These are phyloP conservation scores for Penicillium coprophilum DNA, from an alignment of 495 filamentous ascomycete genomes.

Conservation along the genomic window DNA sequence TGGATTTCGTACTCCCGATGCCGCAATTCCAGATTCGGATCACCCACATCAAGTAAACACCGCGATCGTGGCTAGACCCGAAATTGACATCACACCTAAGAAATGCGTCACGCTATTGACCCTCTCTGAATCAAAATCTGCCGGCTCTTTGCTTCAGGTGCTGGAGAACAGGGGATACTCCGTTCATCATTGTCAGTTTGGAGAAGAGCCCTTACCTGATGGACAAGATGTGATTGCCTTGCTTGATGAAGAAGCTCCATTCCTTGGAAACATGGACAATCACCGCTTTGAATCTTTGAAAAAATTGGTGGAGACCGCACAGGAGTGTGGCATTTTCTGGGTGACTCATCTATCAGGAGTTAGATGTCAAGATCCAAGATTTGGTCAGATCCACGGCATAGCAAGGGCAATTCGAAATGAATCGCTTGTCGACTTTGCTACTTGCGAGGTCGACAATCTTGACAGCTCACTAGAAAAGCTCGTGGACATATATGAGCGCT, in stretches of 20 bases:
- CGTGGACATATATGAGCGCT: conserved; percentile 25
- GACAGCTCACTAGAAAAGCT: conserved; percentile 11
- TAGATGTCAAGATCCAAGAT: conserved; percentile 38
- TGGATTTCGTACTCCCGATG: conserved; percentile 33
- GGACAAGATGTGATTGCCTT: conserved; percentile 38
- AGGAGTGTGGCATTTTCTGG: conserved; percentile 28
- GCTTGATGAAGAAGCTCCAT: conserved; percentile 34
- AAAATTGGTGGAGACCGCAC: not conserved
- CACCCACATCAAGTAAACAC: conserved; percentile 32
- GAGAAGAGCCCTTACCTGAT: conserved; percentile 16
- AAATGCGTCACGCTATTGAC: not conserved
- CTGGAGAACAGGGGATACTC: conserved; percentile 17
- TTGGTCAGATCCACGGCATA: conserved; percentile 35
- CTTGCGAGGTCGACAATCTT: conserved; percentile 39
- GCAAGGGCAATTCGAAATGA: conserved; percentile 46
- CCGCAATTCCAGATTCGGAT: conserved; percentile 32
- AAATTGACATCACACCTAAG: not conserved
- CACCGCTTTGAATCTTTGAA: conserved; percentile 25
- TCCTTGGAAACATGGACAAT: conserved; percentile 32
- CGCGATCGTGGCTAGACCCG: conserved; percentile 32
- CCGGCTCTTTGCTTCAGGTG: not conserved
- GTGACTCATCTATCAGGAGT: conserved; percentile 36
- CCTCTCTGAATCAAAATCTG: not conserved
- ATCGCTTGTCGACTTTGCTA: conserved; percentile 40
- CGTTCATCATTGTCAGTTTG: conserved; percentile 21